phyloP scores from a whole-genome alignment of 805 yeast genomes.

The Millerozyma miso region DNA sequence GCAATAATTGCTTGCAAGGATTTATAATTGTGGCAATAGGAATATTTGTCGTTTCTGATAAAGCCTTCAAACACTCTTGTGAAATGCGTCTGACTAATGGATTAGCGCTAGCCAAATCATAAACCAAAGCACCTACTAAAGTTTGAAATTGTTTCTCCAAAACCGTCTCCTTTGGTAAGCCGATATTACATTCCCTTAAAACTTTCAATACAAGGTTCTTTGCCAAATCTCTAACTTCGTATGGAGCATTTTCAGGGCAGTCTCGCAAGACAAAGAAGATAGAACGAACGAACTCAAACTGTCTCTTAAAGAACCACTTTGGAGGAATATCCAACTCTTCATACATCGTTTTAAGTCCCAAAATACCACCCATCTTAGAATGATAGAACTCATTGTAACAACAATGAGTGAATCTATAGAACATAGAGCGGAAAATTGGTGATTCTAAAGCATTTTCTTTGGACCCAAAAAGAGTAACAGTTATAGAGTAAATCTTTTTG shows the following conservation, averaged over 20 bases:
- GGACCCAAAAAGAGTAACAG: conserved; percentile 63
- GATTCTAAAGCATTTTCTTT: conserved; percentile 63
- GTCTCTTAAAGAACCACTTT: conserved; percentile 70
- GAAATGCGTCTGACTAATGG: conserved; percentile 78
- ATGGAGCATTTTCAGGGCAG: conserved; percentile 83
- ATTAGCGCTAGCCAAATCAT: conserved; percentile 88
- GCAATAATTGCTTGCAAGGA: conserved; percentile 74
- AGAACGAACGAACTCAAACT: conserved; percentile 80
- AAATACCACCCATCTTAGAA: conserved; percentile 81
- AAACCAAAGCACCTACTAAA: conserved; percentile 82
- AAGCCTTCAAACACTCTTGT: conserved; percentile 59
- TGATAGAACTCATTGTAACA: conserved; percentile 89
- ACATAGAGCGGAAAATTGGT: conserved; percentile 71
- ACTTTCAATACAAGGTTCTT: conserved; percentile 60
- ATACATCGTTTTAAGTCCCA: conserved; percentile 74
- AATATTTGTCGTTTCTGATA: conserved; percentile 67
- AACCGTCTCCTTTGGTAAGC: conserved; percentile 57
- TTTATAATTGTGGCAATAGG: conserved; percentile 72
- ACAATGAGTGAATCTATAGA: conserved; percentile 80
- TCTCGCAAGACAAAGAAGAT: conserved; percentile 88
- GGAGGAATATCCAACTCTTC: conserved; percentile 64
- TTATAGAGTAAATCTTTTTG: conserved; percentile 54
- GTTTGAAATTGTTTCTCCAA: conserved; percentile 73
- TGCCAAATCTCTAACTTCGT: conserved; percentile 69
- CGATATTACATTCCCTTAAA: conserved; percentile 60